phyloP scores from a whole-genome alignment of 2,329 filamentous ascomycete genomes.

The Samsoniella hepiali region DNA sequence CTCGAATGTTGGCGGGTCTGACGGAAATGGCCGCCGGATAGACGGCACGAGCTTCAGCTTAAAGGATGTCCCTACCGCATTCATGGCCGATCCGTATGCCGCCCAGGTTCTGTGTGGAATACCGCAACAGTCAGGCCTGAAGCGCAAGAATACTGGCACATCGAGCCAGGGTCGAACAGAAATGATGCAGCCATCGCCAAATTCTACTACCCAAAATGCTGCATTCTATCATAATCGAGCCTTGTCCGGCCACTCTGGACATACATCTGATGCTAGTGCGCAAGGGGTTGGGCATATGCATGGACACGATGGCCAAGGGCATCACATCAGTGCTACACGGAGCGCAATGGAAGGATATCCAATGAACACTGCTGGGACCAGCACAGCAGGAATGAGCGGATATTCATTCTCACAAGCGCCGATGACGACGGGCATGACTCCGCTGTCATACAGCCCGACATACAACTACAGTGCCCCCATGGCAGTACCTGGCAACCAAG shows the following conservation, averaged over 20 bases:
- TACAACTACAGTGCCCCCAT: slow-evolving; percentile 37
- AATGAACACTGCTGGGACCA: not conserved
- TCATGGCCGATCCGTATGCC: slow-evolving; percentile 53
- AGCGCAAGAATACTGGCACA: slow-evolving; percentile 47
- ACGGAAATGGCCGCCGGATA: slow-evolving; percentile 60
- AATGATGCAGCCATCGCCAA: slow-evolving; percentile 33
- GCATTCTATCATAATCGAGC: slow-evolving; percentile 17
- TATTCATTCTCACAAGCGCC: slow-evolving; percentile 31
- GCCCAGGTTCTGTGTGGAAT: slow-evolving; percentile 46
- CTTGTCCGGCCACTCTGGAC: slow-evolving; percentile 2
- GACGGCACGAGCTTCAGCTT: slow-evolving; percentile 74
- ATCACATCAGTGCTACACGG: slow-evolving; percentile 5
- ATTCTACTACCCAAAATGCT: slow-evolving; percentile 26
- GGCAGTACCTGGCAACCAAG: slow-evolving; percentile 31
- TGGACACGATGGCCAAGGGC: not conserved
- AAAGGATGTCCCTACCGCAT: slow-evolving; percentile 62
- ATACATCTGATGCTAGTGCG: not conserved
- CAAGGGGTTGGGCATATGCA: not conserved
- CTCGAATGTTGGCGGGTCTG: slow-evolving; percentile 51
- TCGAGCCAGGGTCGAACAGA: slow-evolving; percentile 39
- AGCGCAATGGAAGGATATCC: slow-evolving; percentile 12
- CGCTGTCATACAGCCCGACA: slow-evolving; percentile 40
- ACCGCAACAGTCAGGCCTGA: slow-evolving; percentile 42
- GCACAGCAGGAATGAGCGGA: slow-evolving; percentile 28
- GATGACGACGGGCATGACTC: slow-evolving; percentile 29